Evolutionary conservation across 1,284 basidiomycete species (phyloP), one percentile per base, ranked within the genome.

Genomic region (Trichosporon ovoides): DNA sequence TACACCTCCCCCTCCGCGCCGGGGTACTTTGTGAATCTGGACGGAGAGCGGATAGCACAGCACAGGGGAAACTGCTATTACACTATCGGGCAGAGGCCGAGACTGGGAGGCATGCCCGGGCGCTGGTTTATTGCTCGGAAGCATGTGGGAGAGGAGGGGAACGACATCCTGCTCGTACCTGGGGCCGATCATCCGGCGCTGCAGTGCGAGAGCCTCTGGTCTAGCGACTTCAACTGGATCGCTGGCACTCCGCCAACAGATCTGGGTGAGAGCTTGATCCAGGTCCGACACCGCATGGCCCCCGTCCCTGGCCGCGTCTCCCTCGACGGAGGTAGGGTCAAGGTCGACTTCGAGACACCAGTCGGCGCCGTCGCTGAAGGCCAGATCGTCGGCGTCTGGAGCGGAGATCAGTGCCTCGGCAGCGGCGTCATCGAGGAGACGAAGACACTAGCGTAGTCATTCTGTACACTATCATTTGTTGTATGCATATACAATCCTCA

Each of bases 1-100:
- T 98, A 97, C 69, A 82, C 95, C 11, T 73, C 81, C 0, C 82
- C 87, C 0, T 81, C 82, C 0, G 88, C 88, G 0, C 79, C 81
- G 2, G 76, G 76, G 0, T 64, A 70, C 43, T 86, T 98, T 10
- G 77, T 91, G 38, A 81, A 86, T 53, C 70, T 83, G 0, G 82
- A 81, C 0, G 87, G 86, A 5, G 77, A 80, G 33, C 69, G 78
- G 1, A 55, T 91, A 0, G 87, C 83, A 1, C 64, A 74, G 28
- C 95, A 98, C 70, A 62, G 80, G 1, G 95, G 95, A 0, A 74
- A 94, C 0, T 94, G 91, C 86, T 83, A 82, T 16, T 90, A 86
- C 64, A 97, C 94, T 0, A 86, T 98, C 35, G 95, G 95, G 0
- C 87, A 91, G 72, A 78, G 83, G 5, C 87, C 89, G 0, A 81